Evolutionary conservation across 148 eudicot genomes (phyloP), one percentile per base, ranked within the genome.

Genomic region (Rheum nobile): DNA sequence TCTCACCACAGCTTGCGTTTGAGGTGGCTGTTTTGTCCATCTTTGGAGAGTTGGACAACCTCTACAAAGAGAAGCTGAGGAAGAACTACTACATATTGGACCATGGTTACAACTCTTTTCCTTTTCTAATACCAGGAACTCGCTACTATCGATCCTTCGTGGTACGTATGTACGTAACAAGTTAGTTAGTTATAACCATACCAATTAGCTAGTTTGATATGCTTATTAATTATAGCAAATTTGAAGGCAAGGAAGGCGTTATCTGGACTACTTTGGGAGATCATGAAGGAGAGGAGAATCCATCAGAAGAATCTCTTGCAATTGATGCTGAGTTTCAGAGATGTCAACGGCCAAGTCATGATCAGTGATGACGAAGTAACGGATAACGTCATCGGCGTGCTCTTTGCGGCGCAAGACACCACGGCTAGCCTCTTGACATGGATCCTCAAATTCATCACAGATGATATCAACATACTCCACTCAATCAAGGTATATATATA

Each of bases 381-480:
- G 0, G 98, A 93, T 73, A 93, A 91, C 75, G 79, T 93, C 39
- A 88, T 93, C 34, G 98, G 98, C 50, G 91, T 93, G 31, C 77
- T 93, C 5, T 93, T 93, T 47, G 98, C 98, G 22, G 97, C 97
- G 52, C 98, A 91, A 79, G 98, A 94, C 69, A 94, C 98, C 26
- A 87, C 97, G 26, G 97, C 98, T 9, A 91, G 98, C 78, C 85
- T 76, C 28, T 80, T 93, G 48, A 91, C 98, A 61, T 94, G 97
- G 97, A 84, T 88, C 75, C 79, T 94, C 54, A 94, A 91, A 70
- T 94, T 91, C 84, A 88, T 94, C 31, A 67, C 79, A 48, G 91
- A 89, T 73, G 75, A 91, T 41, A 77, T 71, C 19, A 61, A 86
- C 54, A 71, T 91, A 70, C 76, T 88, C 38, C 76, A 82, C 38